Conservation (phyloP, 2,329 filamentous ascomycete genomes). For the Pseudonectria foliicola region DNA sequence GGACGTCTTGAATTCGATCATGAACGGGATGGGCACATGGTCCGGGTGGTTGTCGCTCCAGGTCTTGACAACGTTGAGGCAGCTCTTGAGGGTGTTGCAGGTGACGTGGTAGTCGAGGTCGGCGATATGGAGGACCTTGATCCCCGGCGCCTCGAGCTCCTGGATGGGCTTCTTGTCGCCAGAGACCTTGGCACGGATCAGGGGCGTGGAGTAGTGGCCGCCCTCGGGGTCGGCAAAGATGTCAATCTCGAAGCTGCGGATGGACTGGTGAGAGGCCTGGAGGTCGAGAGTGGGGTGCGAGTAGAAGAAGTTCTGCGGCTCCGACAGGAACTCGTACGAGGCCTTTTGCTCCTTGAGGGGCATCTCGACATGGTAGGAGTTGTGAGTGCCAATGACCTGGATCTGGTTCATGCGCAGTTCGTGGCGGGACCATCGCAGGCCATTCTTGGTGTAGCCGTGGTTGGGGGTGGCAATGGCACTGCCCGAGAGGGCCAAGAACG, state of each 20-base stretch:
- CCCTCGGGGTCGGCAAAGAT: slow-evolving; percentile 41
- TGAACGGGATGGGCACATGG: slow-evolving; percentile 41
- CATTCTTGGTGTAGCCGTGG: slow-evolving; percentile 19
- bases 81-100: slow-evolving; percentile 39
- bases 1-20: slow-evolving; percentile 41
- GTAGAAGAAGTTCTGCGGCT: slow-evolving; percentile 38
- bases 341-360: slow-evolving; percentile 31
- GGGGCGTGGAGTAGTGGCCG: slow-evolving; percentile 38
- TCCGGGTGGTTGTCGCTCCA: slow-evolving; percentile 37
- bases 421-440: slow-evolving; percentile 24
- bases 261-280: slow-evolving; percentile 37
- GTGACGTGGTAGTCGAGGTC: slow-evolving; percentile 39
- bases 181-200: slow-evolving; percentile 31
- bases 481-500: not conserved
- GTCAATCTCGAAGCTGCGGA: slow-evolving; percentile 42
- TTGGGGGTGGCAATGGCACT: not conserved
- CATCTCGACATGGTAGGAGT: slow-evolving; percentile 43
- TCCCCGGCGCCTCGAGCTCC: slow-evolving; percentile 33
- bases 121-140: slow-evolving; percentile 45
- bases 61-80: slow-evolving; percentile 33
- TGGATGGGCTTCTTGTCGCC: slow-evolving; percentile 30
- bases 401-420: slow-evolving; percentile 43
- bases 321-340: slow-evolving; percentile 31
- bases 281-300: slow-evolving; percentile 37
- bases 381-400: slow-evolving; percentile 44